These are phyloP conservation scores for Ceratobasidium sp. DNA, from an alignment of 1,284 basidiomycete species.

Conservation along the genomic window DNA sequence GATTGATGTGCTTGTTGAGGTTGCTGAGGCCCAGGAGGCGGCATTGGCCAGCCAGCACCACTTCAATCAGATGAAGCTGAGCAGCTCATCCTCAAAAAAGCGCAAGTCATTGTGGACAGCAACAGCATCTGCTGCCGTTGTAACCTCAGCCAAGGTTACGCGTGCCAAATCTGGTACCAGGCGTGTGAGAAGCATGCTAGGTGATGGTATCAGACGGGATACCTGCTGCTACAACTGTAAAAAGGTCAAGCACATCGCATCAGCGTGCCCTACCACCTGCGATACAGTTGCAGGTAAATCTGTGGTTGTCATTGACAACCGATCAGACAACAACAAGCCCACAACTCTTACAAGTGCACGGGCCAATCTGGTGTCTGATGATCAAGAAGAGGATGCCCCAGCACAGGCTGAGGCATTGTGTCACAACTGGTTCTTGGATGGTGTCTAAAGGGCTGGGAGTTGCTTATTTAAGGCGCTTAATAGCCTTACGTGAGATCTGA, in stretches of 20 bases:
- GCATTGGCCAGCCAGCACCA: not conserved
- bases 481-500: no score
- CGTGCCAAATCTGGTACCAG: no score
- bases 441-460: no score
- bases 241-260: not conserved
- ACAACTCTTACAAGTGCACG: not conserved
- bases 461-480: no score
- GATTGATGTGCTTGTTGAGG: not conserved
- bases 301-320: not conserved
- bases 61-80: not conserved
- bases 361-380: not conserved
- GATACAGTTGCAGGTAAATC: not conserved
- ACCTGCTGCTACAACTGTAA: slow-evolving; percentile 5
- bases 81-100: no score
- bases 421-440: no score
- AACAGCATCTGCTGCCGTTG: no score
- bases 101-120: no score
- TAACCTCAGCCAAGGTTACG: no score
- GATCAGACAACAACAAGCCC: not conserved
- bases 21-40: not conserved
- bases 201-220: no score
- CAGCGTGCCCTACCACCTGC: not conserved
- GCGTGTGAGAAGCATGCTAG: no score
- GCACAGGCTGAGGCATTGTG: not conserved
- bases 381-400: not conserved